Evolutionary conservation across 371 early-diverging fungal genomes (phyloP).

Genomic region (Apophysomyces variabilis): DNA sequence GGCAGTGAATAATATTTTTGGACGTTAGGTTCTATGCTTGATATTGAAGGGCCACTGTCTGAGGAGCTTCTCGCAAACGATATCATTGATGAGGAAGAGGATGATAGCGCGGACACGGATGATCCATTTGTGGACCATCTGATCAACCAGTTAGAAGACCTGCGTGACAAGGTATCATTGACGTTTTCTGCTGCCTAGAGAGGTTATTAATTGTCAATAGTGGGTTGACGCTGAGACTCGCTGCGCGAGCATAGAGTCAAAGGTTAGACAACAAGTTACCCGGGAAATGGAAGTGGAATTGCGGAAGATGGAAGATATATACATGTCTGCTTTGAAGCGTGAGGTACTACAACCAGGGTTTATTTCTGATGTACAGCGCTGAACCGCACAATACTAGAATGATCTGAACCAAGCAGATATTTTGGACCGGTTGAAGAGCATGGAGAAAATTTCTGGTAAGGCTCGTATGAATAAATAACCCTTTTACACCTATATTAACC

Average conservation of each 20-base stretch:
- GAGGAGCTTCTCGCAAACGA: constrained; percentile 3
- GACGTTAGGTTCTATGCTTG: background rate
- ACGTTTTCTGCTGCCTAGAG: background rate
- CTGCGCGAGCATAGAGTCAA: constrained; percentile 57
- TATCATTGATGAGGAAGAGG: constrained; percentile 36
- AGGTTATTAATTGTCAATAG: constrained; percentile 18
- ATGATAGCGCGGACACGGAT: constrained; percentile 40
- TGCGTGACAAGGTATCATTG: constrained; percentile 49
- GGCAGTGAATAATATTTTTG: background rate
- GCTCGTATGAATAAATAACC: background rate
- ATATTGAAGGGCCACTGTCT: background rate
- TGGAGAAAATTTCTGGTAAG: background rate
- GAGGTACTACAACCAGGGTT: constrained; percentile 27
- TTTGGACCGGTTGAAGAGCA: constrained; percentile 2
- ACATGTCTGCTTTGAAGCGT: constrained; percentile 36
- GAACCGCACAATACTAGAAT: constrained; percentile 13
- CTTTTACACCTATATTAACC: background rate
- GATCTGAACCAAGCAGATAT: constrained; percentile 25
- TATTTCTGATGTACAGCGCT: background rate
- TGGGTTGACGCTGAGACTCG: constrained; percentile 63
- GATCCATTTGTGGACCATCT: constrained; percentile 55
- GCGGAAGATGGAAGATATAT: constrained; percentile 46
- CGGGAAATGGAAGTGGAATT: constrained; percentile 49
- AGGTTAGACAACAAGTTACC: constrained; percentile 57
- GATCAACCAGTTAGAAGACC: constrained; percentile 46